Base-by-base conservation (phyloP, 2,329 filamentous ascomycete species). In the Stachybotrys elegans region DNA sequence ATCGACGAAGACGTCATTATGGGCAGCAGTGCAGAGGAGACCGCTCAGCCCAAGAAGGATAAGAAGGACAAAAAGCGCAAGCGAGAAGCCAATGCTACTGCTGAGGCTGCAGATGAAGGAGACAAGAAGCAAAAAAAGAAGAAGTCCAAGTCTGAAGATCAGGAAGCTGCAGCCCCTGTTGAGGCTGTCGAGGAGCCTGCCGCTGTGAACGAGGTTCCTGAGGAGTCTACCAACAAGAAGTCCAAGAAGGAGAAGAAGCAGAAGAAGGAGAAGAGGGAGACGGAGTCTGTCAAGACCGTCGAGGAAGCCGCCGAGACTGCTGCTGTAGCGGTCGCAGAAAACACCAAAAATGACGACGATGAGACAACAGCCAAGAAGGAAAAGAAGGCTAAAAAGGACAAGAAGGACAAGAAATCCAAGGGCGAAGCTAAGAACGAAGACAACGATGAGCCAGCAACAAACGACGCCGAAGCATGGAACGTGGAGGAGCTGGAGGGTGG, bases 401-500 rank as follows among this genome's bases (percentile, higher is more conserved):
- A 57, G 43, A 48, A 55, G 38, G 53, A 55, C 22, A 54, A 54
- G 46, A 57, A 60, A 43, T 47, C 48, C 16, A 52, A 55, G 48
- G 47, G 47, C 13, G 42, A 51, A 35, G 40, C 48, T 9, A 46
- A 50, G 16, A 37, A 29, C 40, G 40, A 49, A 58, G 31, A 55
- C 58, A 40, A 49, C 55, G 40, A 55, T 57, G 39, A 48, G 49
- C 43, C 25, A 57, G 35, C n/a, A n/a, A n/a, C n/a, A 35, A 16
- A 7, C 16, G 47, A 60, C 13, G 59, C 57, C 4, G 73, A 72
- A 56, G 63, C 71, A 49, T 80, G 76, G 76, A 76, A 78, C 48
- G 73, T 79, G 21, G 57, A 64, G 16, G 70, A 65, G 25, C 66
- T 82, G 25, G 71, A 70, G 31, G 78, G 78, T 23, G 75, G 72